phyloP scores from a whole-genome alignment of 2,329 filamentous ascomycete species.

The Phaeosphaeria sp. region DNA sequence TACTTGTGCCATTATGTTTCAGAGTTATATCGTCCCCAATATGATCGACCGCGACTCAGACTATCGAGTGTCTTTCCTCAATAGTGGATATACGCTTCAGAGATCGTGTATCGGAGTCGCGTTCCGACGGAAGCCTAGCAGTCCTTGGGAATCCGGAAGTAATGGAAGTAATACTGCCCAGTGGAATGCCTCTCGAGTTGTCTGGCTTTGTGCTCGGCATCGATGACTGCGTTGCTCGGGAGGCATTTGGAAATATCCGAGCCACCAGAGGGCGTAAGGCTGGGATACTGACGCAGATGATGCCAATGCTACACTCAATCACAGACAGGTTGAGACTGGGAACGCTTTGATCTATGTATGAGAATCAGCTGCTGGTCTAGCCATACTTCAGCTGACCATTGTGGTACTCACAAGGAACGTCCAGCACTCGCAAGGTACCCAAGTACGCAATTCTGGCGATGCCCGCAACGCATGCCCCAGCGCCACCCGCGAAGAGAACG shows the following conservation, averaged over 20 bases:
- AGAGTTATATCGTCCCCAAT: neutral
- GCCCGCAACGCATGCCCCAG: slow-evolving; percentile 34
- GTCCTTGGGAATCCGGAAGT: neutral
- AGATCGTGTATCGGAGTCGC: neutral
- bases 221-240: slow-evolving; percentile 10
- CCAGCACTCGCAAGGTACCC: slow-evolving; percentile 22
- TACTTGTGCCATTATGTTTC: neutral
- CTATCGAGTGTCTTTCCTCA: neutral
- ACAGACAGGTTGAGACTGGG: slow-evolving; percentile 31
- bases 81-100: neutral
- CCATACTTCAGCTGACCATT: neutral
- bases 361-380: neutral
- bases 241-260: slow-evolving; percentile 23
- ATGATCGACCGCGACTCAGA: neutral
- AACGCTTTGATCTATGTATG: slow-evolving; percentile 22
- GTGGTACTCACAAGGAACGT: slow-evolving; percentile 32
- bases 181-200: slow-evolving; percentile 1
- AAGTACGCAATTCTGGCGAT: slow-evolving; percentile 29
- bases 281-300: slow-evolving; percentile 37
- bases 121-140: neutral
- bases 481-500: slow-evolving; percentile 32
- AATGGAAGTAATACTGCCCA: neutral
- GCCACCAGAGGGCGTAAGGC: slow-evolving; percentile 31
- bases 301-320: slow-evolving; percentile 38
- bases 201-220: neutral